phyloP scores from a whole-genome alignment of 495 filamentous ascomycete genomes.

The Hypoxylon cercidicola region DNA sequence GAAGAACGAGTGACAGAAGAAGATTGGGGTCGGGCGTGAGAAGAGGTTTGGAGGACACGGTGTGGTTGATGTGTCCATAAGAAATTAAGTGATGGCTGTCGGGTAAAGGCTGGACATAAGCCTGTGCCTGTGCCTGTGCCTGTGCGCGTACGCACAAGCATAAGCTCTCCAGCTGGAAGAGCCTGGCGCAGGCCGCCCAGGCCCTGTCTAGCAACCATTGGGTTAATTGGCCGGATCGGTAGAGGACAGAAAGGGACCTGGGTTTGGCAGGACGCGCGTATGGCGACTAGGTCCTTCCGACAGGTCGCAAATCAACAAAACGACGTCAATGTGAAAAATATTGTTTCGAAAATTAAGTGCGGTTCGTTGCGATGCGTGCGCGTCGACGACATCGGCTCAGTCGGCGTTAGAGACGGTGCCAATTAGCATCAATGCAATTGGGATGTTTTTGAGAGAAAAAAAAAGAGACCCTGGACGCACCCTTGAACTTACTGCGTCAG shows the following conservation, averaged over 20 bases:
- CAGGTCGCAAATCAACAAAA: neutral
- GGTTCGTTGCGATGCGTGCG: conserved; percentile 26
- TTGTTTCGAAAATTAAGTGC: neutral
- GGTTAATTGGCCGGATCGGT: neutral
- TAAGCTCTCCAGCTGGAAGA: conserved; percentile 43
- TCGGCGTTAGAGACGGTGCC: conserved; percentile 21
- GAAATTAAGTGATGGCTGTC: conserved; percentile 29
- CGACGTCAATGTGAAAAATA: conserved; percentile 6
- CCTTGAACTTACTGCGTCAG: conserved; percentile 29
- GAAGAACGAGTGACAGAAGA: conserved; percentile 23
- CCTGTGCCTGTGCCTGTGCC: conserved; percentile 7
- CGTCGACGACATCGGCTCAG: conserved; percentile 41
- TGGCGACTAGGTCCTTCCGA: neutral
- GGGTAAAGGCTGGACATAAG: conserved; percentile 20
- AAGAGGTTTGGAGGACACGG: conserved; percentile 49
- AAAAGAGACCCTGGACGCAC: conserved; percentile 6
- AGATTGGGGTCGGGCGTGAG: conserved; percentile 3
- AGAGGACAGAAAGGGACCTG: neutral
- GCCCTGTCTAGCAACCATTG: conserved; percentile 39
- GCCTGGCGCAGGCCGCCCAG: conserved; percentile 46
- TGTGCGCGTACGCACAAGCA: conserved; percentile 21
- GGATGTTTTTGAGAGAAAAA: conserved; percentile 10
- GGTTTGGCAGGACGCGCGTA: conserved; percentile 3
- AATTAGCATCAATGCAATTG: conserved; percentile 19
- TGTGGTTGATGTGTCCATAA: conserved; percentile 53